These are phyloP conservation scores for Aspergillus hancockii DNA, from an alignment of 495 filamentous ascomycete species.

Conservation along the genomic window DNA sequence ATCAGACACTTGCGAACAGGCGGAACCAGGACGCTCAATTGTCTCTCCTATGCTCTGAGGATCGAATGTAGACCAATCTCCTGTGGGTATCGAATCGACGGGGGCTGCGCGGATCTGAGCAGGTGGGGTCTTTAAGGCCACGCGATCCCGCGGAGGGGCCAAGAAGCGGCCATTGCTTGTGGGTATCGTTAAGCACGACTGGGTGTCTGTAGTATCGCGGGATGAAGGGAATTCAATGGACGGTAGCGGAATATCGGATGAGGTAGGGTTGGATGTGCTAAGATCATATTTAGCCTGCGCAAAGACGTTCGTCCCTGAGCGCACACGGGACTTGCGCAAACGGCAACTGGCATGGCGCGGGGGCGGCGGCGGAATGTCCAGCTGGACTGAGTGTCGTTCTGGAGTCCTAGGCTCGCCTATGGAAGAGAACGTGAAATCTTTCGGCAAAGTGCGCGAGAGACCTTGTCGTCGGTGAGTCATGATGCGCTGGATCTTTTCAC, in stretches of 20 bases:
- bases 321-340: slow-evolving; percentile 46
- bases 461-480: slow-evolving; percentile 53
- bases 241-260: slow-evolving; percentile 53
- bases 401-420: slow-evolving; percentile 59
- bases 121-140: slow-evolving; percentile 63
- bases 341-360: slow-evolving; percentile 56
- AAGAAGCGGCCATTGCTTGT: slow-evolving; percentile 49
- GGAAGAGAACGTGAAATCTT: slow-evolving; percentile 65
- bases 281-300: slow-evolving; percentile 37
- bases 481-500: slow-evolving; percentile 19
- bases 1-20: slow-evolving; percentile 64
- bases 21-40: slow-evolving; percentile 57
- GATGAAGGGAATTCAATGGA: slow-evolving; percentile 58
- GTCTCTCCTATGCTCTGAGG: slow-evolving; percentile 33
- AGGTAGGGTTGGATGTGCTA: slow-evolving; percentile 29
- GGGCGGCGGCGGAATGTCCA: slow-evolving; percentile 48
- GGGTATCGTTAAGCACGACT: slow-evolving; percentile 23
- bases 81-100: slow-evolving; percentile 28
- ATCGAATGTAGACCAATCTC: slow-evolving; percentile 35
- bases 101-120: slow-evolving; percentile 51
- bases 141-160: slow-evolving; percentile 48
- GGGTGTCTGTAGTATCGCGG: slow-evolving; percentile 22
- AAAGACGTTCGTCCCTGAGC: slow-evolving; percentile 45
- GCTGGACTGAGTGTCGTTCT: slow-evolving; percentile 45
- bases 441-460: slow-evolving; percentile 64